phyloP scores from a whole-genome alignment of 2,329 filamentous ascomycete genomes.

The Mycocentrospora acerina region DNA sequence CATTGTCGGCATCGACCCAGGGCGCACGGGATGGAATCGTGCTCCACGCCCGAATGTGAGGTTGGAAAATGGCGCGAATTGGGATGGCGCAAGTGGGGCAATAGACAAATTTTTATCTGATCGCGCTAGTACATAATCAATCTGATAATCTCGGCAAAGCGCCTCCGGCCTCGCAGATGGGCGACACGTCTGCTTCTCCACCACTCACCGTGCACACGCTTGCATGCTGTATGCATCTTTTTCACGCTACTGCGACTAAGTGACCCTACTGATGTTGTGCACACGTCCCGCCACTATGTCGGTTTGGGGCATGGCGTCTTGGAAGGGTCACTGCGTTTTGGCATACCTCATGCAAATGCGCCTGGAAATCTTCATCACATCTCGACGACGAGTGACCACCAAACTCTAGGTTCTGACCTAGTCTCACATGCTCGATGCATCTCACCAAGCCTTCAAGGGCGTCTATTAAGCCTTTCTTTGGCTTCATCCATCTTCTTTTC shows the following conservation, averaged over 20 bases:
- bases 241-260: slow-evolving; percentile 18
- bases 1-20: slow-evolving; percentile 17
- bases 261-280: slow-evolving; percentile 12
- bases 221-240: slow-evolving; percentile 13
- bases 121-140: slow-evolving; percentile 13
- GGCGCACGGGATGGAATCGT: slow-evolving; percentile 19
- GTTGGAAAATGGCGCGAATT: slow-evolving; percentile 3
- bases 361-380: slow-evolving; percentile 23
- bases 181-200: slow-evolving; percentile 12
- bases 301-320: slow-evolving; percentile 24
- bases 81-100: slow-evolving; percentile 10
- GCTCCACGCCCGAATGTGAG: slow-evolving; percentile 36
- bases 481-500: slow-evolving; percentile 37
- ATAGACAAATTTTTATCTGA: slow-evolving; percentile 36
- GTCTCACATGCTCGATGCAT: slow-evolving; percentile 24
- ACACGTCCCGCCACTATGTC: slow-evolving; percentile 21
- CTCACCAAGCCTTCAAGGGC: slow-evolving; percentile 28
- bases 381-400: slow-evolving; percentile 13
- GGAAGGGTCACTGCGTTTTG: slow-evolving; percentile 20
- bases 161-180: slow-evolving; percentile 11
- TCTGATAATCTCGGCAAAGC: slow-evolving; percentile 21
- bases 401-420: slow-evolving; percentile 12
- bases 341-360: slow-evolving; percentile 14
- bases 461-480: slow-evolving; percentile 32
- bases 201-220: slow-evolving; percentile 8